Base-by-base conservation (phyloP, 768 basidiomycete species). In the Solioccasus polychromus region DNA sequence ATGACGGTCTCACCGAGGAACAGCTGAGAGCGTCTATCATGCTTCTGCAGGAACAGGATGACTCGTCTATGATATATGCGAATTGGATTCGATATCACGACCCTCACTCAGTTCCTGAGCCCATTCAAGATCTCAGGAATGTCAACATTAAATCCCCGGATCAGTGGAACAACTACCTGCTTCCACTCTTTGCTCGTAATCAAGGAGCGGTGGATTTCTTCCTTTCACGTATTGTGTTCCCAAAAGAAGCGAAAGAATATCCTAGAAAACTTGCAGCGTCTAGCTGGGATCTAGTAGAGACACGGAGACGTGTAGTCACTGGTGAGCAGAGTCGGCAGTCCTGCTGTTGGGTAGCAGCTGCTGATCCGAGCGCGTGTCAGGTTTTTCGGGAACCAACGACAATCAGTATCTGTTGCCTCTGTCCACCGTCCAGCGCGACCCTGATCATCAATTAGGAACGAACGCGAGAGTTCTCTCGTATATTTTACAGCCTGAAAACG, bases 311-410 rank as follows among this genome's bases (percentile, higher is more conserved):
- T 1, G 11, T 28, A 3, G 18, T 28, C 17, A 43, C 42, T 2
- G 42, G 42, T 43, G 25, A 43, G n/a, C 18, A 28, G 22, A 6
- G 10, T n/a, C 12, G 12, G 31, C n/a, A 18, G n/a, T 1, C n/a
- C 3, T 14, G 18, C 26, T 11, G 26, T 11, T 11, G 26, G 11
- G 26, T n/a, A n/a, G n/a, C n/a, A n/a, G n/a, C n/a, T n/a, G n/a
- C n/a, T n/a, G n/a, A n/a, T n/a, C n/a, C n/a, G n/a, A n/a, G n/a
- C n/a, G 26, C 11, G 26, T 26, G 26, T 22, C 19, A 42, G 46
- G 66, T 6, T 79, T 79, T 53, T 78, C 75, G 39, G 78, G 77
- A 3, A 79, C 78, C 3, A 79, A 78, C 35, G 78, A 79, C 52
- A 68, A 68, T 35, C 61, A 62, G 17, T 55, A 48, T 35, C 25